Percentiles rank a stretch among this genome's conserved stretches.
Conservation (phyloP, 2,329 filamentous ascomycete genomes). For the Myriosclerotinia scirpicola region DNA sequence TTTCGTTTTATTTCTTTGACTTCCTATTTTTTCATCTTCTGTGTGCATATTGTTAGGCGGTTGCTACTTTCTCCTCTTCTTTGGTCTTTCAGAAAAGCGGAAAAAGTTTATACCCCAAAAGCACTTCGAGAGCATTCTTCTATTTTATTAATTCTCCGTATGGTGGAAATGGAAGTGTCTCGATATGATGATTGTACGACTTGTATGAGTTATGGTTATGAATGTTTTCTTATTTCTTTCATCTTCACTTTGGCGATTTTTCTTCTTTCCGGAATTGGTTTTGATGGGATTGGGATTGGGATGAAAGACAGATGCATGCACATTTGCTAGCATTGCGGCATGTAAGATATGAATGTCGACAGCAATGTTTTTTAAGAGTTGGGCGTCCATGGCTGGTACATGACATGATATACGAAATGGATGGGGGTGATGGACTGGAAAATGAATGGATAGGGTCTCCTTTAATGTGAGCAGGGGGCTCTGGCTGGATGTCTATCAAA, state of each 20-base stretch:
- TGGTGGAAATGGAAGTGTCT: constrained; percentile 31
- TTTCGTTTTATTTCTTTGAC: constrained; percentile 27
- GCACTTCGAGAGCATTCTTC: constrained; percentile 24
- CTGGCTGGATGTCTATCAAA: background rate
- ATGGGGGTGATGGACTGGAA: background rate
- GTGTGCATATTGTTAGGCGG: constrained; percentile 33
- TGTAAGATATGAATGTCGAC: constrained; percentile 22
- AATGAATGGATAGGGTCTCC: background rate
- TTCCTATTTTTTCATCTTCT: constrained; percentile 29
- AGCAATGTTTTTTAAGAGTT: constrained; percentile 5
- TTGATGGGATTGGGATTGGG: constrained; percentile 8
- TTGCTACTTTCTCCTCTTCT: constrained; percentile 31
- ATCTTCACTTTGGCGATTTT: constrained; percentile 14
- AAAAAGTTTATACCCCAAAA: constrained; percentile 37
- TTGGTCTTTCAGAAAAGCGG: constrained; percentile 32
- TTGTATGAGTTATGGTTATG: constrained; percentile 38
- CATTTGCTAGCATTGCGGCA: constrained; percentile 22
- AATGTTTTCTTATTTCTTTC: constrained; percentile 32
- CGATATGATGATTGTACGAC: constrained; percentile 38
- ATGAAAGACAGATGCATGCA: constrained; percentile 14
- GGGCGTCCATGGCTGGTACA: constrained; percentile 19
- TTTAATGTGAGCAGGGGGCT: constrained; percentile 2
- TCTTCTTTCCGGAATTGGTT: background rate
- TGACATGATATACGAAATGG: constrained; percentile 1
- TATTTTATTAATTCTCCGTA: constrained; percentile 19